Conservation (phyloP, 306 rosid species). For the Begonia masoniana region DNA sequence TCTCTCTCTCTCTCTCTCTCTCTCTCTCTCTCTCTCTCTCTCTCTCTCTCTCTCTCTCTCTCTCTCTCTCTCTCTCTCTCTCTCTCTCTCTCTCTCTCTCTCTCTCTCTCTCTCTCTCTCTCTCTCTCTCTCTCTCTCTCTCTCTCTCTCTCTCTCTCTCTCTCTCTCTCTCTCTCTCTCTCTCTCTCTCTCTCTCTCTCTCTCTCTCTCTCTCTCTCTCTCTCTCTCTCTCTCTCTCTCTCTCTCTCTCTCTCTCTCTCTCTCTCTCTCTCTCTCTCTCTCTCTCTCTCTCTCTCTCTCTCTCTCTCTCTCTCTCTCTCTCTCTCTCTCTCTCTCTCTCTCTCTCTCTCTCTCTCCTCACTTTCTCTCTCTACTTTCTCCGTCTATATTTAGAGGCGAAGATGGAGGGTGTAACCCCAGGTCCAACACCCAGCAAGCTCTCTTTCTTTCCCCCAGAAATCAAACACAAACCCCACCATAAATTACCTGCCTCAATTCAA, state of each 20-base stretch:
- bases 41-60: not conserved
- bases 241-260: slow-evolving; percentile 2
- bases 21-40: slow-evolving; percentile 1
- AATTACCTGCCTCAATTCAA: not conserved
- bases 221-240: slow-evolving; percentile 2
- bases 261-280: slow-evolving; percentile 3
- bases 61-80: not conserved
- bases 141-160: not conserved
- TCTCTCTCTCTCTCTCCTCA: not conserved
- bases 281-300: slow-evolving; percentile 5
- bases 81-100: not conserved
- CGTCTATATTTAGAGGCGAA: not conserved
- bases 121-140: not conserved
- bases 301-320: slow-evolving; percentile 2
- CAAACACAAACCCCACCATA: not conserved
- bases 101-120: not conserved
- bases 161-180: slow-evolving; percentile 3
- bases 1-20: not conserved
- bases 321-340: slow-evolving; percentile 2
- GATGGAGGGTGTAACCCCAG: not conserved
- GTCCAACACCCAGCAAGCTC: not conserved
- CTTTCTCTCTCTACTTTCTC: not conserved
- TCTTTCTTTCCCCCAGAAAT: not conserved
- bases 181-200: slow-evolving; percentile 3
- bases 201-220: slow-evolving; percentile 5